These are phyloP conservation scores for Kluyveromyces sp. DNA, from an alignment of 1,139 yeast species.

Conservation along the genomic window DNA sequence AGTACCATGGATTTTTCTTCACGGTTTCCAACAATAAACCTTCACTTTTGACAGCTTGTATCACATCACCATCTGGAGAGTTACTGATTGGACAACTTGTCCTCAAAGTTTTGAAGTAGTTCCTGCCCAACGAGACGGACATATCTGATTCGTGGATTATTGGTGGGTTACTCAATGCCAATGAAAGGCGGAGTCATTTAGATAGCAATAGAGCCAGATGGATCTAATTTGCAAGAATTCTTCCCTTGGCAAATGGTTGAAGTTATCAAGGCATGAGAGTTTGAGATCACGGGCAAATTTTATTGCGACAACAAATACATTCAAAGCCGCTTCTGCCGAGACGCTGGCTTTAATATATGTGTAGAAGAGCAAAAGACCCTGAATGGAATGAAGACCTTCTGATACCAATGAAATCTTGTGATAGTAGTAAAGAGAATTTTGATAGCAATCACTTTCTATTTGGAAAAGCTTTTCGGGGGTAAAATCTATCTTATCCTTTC, in stretches of 20 bases:
- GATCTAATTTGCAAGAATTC: constrained; percentile 16
- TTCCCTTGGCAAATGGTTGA: constrained; percentile 10
- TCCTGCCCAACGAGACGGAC: constrained; percentile 17
- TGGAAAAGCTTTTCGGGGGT: constrained; percentile 14
- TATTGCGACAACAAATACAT: constrained; percentile 19
- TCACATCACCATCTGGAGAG: constrained; percentile 10
- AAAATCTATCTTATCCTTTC: constrained; percentile 18
- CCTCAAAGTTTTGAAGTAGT: constrained; percentile 11
- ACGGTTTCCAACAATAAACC: constrained; percentile 15
- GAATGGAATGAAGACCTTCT: constrained; percentile 19
- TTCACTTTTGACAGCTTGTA: constrained; percentile 12
- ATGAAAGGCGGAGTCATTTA: constrained; percentile 19
- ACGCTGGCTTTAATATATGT: constrained; percentile 17
- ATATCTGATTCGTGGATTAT: constrained; percentile 18
- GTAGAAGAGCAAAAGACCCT: constrained; percentile 19
- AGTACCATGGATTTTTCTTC: constrained; percentile 14
- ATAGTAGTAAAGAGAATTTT: constrained; percentile 22
- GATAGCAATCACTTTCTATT: constrained; percentile 19
- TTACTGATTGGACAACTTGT: constrained; percentile 11
- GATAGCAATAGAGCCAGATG: constrained; percentile 23
- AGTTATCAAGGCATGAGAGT: constrained; percentile 14
- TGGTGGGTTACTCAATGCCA: constrained; percentile 20
- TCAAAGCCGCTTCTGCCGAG: constrained; percentile 20
- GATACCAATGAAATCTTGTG: constrained; percentile 20
- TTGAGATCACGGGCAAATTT: constrained; percentile 22